Evolutionary conservation across 176 grass and related monocot genomes (phyloP), one percentile per base, ranked within the genome.

Genomic region (Ananas comosus): DNA sequence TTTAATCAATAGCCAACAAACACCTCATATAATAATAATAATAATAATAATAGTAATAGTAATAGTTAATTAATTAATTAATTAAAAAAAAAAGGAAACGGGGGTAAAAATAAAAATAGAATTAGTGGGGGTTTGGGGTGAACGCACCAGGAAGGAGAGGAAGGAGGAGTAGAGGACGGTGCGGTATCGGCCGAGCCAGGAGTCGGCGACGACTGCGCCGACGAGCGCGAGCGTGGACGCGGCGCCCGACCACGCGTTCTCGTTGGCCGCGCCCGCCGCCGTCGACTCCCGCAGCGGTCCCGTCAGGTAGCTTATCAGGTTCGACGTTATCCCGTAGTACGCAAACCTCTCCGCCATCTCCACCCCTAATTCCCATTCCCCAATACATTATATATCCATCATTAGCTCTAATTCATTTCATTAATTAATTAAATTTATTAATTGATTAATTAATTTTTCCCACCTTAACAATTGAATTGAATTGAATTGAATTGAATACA

Each of bases 301-400:
- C 16, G 91, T 88, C 18, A 96, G 72, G 80, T 88, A 91, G 70
- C 75, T 88, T 10, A 96, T 86, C 22, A 96, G 72, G 75, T 96
- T 96, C 2, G 24, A 64, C 5, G 82, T 53, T 6, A 96, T 66
- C 11, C 91, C 91, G 72, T 70, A 72, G 80, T 72, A 91, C 0
- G 85, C 83, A 13, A 66, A 42, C n/a, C 88, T 79, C 78, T 96
- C 87, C n/a, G 79, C 24, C 63, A 91, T 77, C n/a, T 71, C 88
- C 51, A 91, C 72, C 13, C 12, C 88, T 88, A 24, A 64, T 28
- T 18, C 13, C 3, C 18, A 12, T 14, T 51, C 10, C 13, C 10
- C 66, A 70, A 49, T 12, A 16, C 25, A 25, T 19, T 22, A 27
- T 4, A n/a, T 63, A 23, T 23, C 1, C 22, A 23, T 23, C 22